Base-by-base conservation (phyloP, 768 basidiomycete genomes). In the Pulveroboletus frians region DNA sequence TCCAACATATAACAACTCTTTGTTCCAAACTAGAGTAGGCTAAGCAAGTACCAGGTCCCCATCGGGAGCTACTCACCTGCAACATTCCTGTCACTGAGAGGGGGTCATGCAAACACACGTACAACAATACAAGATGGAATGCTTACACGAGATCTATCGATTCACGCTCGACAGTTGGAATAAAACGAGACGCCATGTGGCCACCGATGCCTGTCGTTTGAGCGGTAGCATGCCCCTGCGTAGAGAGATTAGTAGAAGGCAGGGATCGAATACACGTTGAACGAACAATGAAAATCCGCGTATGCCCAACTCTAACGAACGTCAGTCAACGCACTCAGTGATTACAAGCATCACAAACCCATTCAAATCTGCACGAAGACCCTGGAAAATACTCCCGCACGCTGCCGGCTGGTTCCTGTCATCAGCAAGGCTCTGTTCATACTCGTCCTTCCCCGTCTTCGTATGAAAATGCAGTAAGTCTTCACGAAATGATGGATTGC, bases 361-460 rank as follows among this genome's bases (percentile, higher is more conserved):
- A 38, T 90, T 87, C 37, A 94, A 70, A 65, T 94, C 89, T 6
- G 92, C 91, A 37, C 89, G 78, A 9, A 97, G 71, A 1, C 91
- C 91, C 58, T 89, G 83, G 57, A 94, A 95, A 34, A 95, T 79
- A 46, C 88, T 91, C 14, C 88, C 88, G 3, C 81, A 83, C 0
- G 77, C 75, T 52, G 79, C 45, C 3, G 74, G 71, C 39, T 81
- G 73, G 43, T 74, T 70, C 55, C 76, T 74, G 56, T 89, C 86
- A 57, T 90, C 87, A 40, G 78, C 76, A 49, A 75, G 71, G 55
- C 83, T 88, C 10, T 79, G 76, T 50, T 90, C 88, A 62, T 85
- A 88, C 55, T 88, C 87, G 35, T 83, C 83, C 59, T 88, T 87
- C 4, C 83, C 86, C 3, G 90, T 92, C 90, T 90, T 54, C 11